Percentiles rank a stretch among this genome's conserved stretches.
phyloP scores from a whole-genome alignment of 257 asterid species.

The Nicotiana attenuata region DNA sequence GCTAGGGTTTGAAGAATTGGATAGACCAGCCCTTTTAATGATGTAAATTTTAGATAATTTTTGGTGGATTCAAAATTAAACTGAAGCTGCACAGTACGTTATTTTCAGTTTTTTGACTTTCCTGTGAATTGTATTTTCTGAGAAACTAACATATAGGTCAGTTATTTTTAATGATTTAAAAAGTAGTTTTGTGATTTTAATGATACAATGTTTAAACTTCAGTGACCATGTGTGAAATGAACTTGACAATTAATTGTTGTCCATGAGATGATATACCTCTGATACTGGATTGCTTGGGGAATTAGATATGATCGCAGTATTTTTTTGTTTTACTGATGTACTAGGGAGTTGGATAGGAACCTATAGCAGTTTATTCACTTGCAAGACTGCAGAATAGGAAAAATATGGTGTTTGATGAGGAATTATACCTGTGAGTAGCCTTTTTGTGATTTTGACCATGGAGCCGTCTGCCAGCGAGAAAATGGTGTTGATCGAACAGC shows the following conservation, averaged over 20 bases:
- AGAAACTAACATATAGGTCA: background rate
- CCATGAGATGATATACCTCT: background rate
- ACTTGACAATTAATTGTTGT: background rate
- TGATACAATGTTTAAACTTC: background rate
- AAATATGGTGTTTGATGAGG: too few relatives aligned
- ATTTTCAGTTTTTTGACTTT: too few relatives aligned
- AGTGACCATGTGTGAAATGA: background rate
- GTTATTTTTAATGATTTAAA: background rate
- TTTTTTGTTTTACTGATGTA: background rate
- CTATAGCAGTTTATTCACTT: too few relatives aligned
- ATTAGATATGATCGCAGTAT: background rate
- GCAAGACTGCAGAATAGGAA: too few relatives aligned
- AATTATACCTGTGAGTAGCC: too few relatives aligned
- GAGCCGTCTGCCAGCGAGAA: too few relatives aligned
- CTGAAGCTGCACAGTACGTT: background rate
- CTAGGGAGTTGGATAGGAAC: background rate
- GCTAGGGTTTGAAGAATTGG: too few relatives aligned
- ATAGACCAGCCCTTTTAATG: background rate
- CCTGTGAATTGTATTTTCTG: too few relatives aligned
- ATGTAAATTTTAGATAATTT: too few relatives aligned
- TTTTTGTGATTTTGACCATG: too few relatives aligned
- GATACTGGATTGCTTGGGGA: background rate
- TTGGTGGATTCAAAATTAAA: too few relatives aligned
- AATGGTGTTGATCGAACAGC: too few relatives aligned
- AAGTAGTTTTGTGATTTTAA: background rate